Conservation (phyloP, 1,139 yeast species). For the Eremothecium sinecaudum region DNA sequence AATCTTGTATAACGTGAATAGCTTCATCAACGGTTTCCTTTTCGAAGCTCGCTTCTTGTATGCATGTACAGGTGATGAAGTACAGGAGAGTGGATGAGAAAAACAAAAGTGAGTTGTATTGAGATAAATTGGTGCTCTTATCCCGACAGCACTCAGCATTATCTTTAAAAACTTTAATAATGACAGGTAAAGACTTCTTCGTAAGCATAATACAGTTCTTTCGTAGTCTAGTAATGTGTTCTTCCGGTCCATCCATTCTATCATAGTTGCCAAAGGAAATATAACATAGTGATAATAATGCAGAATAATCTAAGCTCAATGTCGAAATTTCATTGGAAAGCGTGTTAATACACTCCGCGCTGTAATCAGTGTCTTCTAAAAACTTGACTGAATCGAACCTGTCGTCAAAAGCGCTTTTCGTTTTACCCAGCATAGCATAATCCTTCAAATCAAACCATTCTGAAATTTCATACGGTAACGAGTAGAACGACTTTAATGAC, state of each 20-base stretch:
- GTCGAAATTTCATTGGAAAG: constrained; percentile 9
- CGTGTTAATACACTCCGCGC: constrained; percentile 9
- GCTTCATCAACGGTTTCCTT: constrained; percentile 8
- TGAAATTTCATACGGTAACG: constrained; percentile 40
- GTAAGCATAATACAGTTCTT: constrained; percentile 18
- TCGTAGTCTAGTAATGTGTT: constrained; percentile 17
- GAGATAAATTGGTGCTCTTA: constrained; percentile 15
- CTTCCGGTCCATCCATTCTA: constrained; percentile 8
- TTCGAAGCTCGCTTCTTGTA: constrained; percentile 22
- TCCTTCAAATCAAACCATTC: constrained; percentile 61
- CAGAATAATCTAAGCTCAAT: constrained; percentile 7
- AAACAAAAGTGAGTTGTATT: constrained; percentile 28
- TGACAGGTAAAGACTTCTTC: not conserved
- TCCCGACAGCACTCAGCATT: constrained; percentile 24
- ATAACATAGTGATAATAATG: constrained; percentile 18
- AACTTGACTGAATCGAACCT: constrained; percentile 19
- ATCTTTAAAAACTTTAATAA: constrained; percentile 17
- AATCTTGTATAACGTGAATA: constrained; percentile 24
- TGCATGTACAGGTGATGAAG: constrained; percentile 33
- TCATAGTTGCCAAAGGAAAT: constrained; percentile 24
- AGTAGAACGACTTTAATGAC: constrained; percentile 36
- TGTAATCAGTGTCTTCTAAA: constrained; percentile 16
- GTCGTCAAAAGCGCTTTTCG: constrained; percentile 16
- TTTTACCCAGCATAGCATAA: constrained; percentile 25
- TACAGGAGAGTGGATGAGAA: constrained; percentile 47